Evolutionary conservation across 306 rosid genomes (phyloP).

Genomic region (Boehmeria nivea): DNA sequence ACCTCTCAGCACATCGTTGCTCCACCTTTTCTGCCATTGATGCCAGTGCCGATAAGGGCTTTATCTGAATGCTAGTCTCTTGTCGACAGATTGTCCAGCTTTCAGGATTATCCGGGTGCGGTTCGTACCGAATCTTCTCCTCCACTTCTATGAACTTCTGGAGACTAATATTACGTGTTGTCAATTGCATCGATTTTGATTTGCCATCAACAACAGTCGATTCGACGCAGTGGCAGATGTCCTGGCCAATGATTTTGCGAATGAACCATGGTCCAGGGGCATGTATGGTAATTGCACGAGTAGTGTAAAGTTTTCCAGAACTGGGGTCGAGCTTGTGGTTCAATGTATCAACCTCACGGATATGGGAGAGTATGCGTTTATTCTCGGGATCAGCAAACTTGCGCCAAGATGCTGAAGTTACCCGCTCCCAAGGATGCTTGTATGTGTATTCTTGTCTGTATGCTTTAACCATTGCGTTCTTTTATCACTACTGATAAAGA

Average conservation of each 20-base stretch:
- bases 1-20: conserved; percentile 74
- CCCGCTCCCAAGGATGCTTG: conserved; percentile 96
- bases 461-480: conserved; percentile 74
- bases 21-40: conserved; percentile 90
- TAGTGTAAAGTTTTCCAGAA: conserved; percentile 62
- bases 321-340: conserved; percentile 46
- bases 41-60: conserved; percentile 77
- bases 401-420: conserved; percentile 86
- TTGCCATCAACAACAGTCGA: conserved; percentile 57
- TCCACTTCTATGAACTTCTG: conserved; percentile 74
- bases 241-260: conserved; percentile 70
- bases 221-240: conserved; percentile 76
- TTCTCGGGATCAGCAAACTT: conserved; percentile 83
- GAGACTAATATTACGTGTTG: conserved; percentile 56
- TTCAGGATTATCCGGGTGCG: conserved; percentile 58
- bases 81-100: conserved; percentile 78
- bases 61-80: conserved; percentile 67
- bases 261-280: conserved; percentile 87
- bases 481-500: conserved; percentile 11
- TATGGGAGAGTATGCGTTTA: conserved; percentile 59
- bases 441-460: conserved; percentile 72
- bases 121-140: conserved; percentile 65
- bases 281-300: conserved; percentile 70
- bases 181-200: conserved; percentile 53
- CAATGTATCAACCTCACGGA: conserved; percentile 80